Evolutionary conservation across 768 basidiomycete genomes (phyloP), one percentile per base, ranked within the genome.

Genomic region (Boletus pseudo-olivaceus): DNA sequence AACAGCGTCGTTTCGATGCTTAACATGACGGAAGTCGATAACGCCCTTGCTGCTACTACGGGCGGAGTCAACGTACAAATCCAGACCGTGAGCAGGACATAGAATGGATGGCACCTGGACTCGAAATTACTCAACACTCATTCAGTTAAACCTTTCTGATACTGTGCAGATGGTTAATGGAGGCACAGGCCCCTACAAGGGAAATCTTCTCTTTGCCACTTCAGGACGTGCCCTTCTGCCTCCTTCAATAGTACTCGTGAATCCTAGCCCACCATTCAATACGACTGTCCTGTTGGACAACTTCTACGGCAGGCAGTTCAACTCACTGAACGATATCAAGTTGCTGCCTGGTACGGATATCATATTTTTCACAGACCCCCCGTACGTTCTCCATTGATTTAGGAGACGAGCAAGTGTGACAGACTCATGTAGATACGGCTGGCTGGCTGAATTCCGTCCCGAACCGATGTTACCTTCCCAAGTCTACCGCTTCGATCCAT

Each of bases 321-420:
- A 88, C 67, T 90, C 90, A 1, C 67, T 92, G 38, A 91, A 91
- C 66, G 91, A 93, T 59, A 75, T 87, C 53, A 90, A 87, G 61
- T 74, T 90, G 1, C 84, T 90, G 47, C 87, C 87, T 1, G 70
- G 70, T 15, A 85, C 79, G 54, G 83, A 82, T 35, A 79, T 80
- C 41, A 57, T 92, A 3, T 90, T 86, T 72, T 90, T 93, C 69
- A 92, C 90, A 0, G 90, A 92, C 59, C 76, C 78, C 9, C 72
- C 75, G 81, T 90, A 72, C 38, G 81, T 77, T 11, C 17, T 26
- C 33, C 1, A 3, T 37, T 9, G n/a, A 20, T 1, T 3, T 19
- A 11, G n/a, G 9, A 27, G 5, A 17, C 1, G 15, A n/a, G 3
- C 14, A 33, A 47, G 9, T 19, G 17, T 58, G 42, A 60, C 46